Evolutionary conservation across 495 filamentous ascomycete species (phyloP).

Genomic region (Aspergillus indologenus): DNA sequence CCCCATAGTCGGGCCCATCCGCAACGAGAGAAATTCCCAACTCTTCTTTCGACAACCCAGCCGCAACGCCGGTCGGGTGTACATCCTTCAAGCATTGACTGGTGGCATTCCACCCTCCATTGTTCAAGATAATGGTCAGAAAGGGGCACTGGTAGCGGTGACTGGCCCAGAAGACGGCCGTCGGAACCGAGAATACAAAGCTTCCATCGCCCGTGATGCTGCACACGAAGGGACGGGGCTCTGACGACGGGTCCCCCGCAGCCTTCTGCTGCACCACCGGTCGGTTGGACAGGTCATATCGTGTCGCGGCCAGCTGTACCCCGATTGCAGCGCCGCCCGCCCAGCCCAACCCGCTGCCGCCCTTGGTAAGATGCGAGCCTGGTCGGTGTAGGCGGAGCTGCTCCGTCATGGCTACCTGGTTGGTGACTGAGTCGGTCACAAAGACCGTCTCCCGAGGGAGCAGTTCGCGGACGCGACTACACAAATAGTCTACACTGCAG

Average conservation of each 20-base stretch:
- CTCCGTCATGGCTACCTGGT: constrained; percentile 21
- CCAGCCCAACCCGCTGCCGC: constrained; percentile 30
- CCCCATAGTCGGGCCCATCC: constrained; percentile 23
- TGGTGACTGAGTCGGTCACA: constrained; percentile 26
- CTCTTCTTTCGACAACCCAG: constrained; percentile 14
- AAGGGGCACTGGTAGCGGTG: constrained; percentile 26
- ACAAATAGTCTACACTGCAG: constrained; percentile 20
- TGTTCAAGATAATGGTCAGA: constrained; percentile 31
- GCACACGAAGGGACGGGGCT: constrained; percentile 20
- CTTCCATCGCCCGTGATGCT: constrained; percentile 30
- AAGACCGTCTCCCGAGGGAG: constrained; percentile 20
- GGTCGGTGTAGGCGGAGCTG: constrained; percentile 14
- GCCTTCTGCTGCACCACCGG: constrained; percentile 6
- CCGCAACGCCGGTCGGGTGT: constrained; percentile 17
- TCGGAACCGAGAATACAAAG: constrained; percentile 28
- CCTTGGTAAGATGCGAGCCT: constrained; percentile 27
- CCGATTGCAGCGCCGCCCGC: constrained; percentile 29
- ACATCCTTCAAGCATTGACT: constrained; percentile 19
- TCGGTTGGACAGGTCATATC: constrained; percentile 9
- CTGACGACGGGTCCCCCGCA: neutral
- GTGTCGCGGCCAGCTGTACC: constrained; percentile 23
- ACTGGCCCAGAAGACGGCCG: constrained; percentile 28
- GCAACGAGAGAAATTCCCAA: constrained; percentile 22
- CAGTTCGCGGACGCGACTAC: constrained; percentile 14
- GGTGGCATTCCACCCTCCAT: constrained; percentile 25